Evolutionary conservation across 1,139 yeast species (phyloP).

Genomic region (Ogataea hybrid): DNA sequence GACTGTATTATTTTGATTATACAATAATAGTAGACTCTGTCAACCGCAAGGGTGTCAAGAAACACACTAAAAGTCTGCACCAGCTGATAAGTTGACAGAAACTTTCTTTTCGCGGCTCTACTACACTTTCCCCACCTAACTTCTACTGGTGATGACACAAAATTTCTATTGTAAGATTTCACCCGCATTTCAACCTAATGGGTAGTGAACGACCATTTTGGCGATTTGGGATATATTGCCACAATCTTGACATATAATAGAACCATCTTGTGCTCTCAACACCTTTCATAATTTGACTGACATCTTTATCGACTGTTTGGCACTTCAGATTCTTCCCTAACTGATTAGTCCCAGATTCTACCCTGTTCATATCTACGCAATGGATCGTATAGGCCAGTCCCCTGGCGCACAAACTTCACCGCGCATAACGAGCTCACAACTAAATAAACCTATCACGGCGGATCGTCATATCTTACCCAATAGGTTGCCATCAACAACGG

Average conservation of each 20-base stretch:
- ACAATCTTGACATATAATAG: background rate
- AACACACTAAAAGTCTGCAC: too few species aligned
- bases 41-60: too few species aligned
- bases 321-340: background rate
- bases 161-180: background rate
- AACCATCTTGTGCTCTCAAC: too few species aligned
- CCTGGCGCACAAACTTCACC: constrained; percentile 17
- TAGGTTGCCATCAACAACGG: constrained; percentile 21
- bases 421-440: constrained; percentile 11
- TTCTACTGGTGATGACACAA: constrained; percentile 6
- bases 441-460: constrained; percentile 20
- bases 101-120: background rate
- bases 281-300: too few species aligned
- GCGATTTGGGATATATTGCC: background rate
- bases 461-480: constrained; percentile 22
- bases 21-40: too few species aligned
- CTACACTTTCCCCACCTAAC: constrained; percentile 6
- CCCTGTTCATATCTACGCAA: background rate
- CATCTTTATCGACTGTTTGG: too few species aligned
- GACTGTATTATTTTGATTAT: too few species aligned
- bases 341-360: background rate
- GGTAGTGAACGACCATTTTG: constrained; percentile 3
- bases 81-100: background rate
- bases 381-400: constrained; percentile 1
- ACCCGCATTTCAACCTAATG: constrained; percentile 2